phyloP scores from a whole-genome alignment of 345 rosid genomes.

The Moricandia moricandioides region DNA sequence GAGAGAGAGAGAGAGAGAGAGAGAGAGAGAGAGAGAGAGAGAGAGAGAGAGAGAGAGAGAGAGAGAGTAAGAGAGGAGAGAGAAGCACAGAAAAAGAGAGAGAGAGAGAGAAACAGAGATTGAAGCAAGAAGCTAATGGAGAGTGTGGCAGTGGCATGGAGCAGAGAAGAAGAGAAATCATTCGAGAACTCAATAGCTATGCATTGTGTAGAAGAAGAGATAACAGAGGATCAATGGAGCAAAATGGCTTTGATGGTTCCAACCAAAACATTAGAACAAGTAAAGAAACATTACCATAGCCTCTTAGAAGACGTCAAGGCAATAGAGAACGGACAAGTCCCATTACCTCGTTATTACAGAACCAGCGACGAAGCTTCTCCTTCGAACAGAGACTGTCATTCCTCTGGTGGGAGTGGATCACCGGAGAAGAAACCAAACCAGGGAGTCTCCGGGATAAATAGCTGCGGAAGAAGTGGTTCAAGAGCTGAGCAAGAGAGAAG shows the following conservation, averaged over 20 bases:
- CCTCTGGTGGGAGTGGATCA: conserved; percentile 35
- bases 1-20: too few species aligned
- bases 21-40: too few species aligned
- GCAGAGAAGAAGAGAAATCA: conserved; percentile 77
- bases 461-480: conserved; percentile 47
- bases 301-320: conserved; percentile 70
- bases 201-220: conserved; percentile 53
- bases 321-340: conserved; percentile 68
- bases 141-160: conserved; percentile 53
- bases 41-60: conserved; percentile 11
- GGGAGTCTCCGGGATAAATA: conserved; percentile 43
- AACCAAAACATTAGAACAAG: conserved; percentile 46
- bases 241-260: conserved; percentile 74
- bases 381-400: conserved; percentile 39
- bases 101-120: neutral
- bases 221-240: conserved; percentile 57
- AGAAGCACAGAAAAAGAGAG: too few species aligned
- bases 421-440: conserved; percentile 35
- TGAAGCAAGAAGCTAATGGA: conserved; percentile 42
- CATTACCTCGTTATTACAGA: conserved; percentile 57
- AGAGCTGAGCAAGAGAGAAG: conserved; percentile 81
- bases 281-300: conserved; percentile 59
- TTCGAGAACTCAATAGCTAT: conserved; percentile 79
- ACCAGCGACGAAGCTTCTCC: conserved; percentile 38
- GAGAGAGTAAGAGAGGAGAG: conserved; percentile 1